Percentiles rank a stretch among this genome's conserved stretches.
phyloP scores from a whole-genome alignment of 2,329 filamentous ascomycete species.

The Cordyceps cicadae region DNA sequence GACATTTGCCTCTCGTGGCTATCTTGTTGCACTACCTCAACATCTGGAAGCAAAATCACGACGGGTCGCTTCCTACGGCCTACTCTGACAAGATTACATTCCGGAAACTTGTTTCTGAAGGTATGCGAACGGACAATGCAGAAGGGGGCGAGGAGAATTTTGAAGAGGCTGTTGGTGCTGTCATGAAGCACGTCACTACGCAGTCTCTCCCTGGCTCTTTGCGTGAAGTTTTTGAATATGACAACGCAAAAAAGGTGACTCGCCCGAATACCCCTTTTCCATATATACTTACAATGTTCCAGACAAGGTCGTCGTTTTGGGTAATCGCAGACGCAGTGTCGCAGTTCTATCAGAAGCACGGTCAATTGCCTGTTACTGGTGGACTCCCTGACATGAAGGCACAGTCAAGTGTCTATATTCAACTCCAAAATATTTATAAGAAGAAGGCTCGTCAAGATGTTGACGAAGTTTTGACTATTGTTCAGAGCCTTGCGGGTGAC shows the following conservation, averaged over 20 bases:
- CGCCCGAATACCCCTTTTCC: not conserved
- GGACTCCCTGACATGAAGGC: slow-evolving; percentile 97
- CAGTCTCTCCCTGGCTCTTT: slow-evolving; percentile 61
- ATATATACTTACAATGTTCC: slow-evolving; percentile 19
- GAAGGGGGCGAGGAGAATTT: slow-evolving; percentile 96
- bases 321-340: slow-evolving; percentile 73
- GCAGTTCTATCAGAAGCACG: slow-evolving; percentile 65
- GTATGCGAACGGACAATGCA: slow-evolving; percentile 61
- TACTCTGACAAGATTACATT: slow-evolving; percentile 87
- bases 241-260: slow-evolving; percentile 40
- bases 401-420: slow-evolving; percentile 79
- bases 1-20: slow-evolving; percentile 81
- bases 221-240: slow-evolving; percentile 69
- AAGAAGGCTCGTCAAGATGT: slow-evolving; percentile 72
- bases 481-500: slow-evolving; percentile 44
- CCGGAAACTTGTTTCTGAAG: slow-evolving; percentile 57
- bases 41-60: slow-evolving; percentile 66
- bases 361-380: slow-evolving; percentile 73
- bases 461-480: slow-evolving; percentile 60
- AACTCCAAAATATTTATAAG: slow-evolving; percentile 90
- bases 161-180: slow-evolving; percentile 79
- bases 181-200: slow-evolving; percentile 74
- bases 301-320: slow-evolving; percentile 67
- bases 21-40: slow-evolving; percentile 76
- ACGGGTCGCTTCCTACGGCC: slow-evolving; percentile 58